Evolutionary conservation across 371 early-diverging fungal species (phyloP).

Genomic region (Mucor circinelloides): DNA sequence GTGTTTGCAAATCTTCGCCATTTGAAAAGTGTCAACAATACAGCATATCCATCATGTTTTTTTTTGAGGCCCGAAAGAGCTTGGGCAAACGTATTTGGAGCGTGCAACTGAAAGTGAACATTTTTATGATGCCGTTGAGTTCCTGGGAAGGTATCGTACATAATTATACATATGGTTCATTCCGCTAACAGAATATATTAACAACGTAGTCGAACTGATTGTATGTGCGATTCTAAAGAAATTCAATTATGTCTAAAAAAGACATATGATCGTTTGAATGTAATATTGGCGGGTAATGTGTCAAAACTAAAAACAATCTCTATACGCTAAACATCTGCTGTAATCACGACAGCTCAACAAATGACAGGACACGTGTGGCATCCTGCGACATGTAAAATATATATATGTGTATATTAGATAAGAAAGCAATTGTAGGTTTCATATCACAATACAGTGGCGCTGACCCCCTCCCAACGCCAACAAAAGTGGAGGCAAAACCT

Average conservation of each 20-base stretch:
- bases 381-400: not conserved
- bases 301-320: not conserved
- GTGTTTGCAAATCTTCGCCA: not conserved
- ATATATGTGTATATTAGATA: not conserved
- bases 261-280: not conserved
- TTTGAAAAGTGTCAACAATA: not conserved
- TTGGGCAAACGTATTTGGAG: not conserved
- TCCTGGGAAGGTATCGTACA: not conserved
- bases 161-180: not conserved
- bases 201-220: too few species aligned
- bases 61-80: not conserved
- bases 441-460: not conserved
- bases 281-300: not conserved
- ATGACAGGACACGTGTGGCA: not conserved
- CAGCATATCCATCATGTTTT: not conserved
- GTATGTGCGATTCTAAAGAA: not conserved
- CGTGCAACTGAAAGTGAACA: not conserved
- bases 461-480: too few species aligned
- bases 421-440: not conserved
- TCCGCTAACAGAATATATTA: too few species aligned
- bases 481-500: too few species aligned
- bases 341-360: not conserved
- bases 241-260: not conserved
- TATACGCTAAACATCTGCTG: not conserved
- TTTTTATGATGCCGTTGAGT: not conserved